phyloP scores from a whole-genome alignment of 2,329 filamentous ascomycete species.

The Chalaropsis thielavioides region DNA sequence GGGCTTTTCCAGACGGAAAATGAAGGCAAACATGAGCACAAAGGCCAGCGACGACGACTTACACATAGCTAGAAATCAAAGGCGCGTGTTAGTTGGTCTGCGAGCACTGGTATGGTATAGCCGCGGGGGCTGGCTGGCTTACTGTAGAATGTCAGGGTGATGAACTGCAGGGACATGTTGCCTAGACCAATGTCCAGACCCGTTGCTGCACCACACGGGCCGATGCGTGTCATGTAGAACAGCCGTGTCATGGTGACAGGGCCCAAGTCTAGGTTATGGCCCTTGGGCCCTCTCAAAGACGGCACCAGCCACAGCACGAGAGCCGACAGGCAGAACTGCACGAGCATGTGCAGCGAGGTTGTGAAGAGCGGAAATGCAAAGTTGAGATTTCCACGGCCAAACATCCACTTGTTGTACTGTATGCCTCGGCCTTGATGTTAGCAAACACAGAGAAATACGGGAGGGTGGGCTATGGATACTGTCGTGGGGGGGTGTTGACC shows the following conservation, averaged over 20 bases:
- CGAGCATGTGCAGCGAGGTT: slow-evolving; percentile 86
- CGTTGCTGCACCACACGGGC: slow-evolving; percentile 81
- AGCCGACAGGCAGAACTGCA: slow-evolving; percentile 72
- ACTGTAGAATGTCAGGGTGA: slow-evolving; percentile 93
- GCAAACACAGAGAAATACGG: slow-evolving; percentile 19
- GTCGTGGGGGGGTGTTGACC: not conserved
- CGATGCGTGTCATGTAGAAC: slow-evolving; percentile 86
- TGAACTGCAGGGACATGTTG: slow-evolving; percentile 91
- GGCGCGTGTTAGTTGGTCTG: slow-evolving; percentile 19
- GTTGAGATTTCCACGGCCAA: slow-evolving; percentile 67
- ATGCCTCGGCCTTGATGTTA: slow-evolving; percentile 18
- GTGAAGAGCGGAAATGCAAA: slow-evolving; percentile 94
- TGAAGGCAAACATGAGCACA: slow-evolving; percentile 84
- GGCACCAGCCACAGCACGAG: slow-evolving; percentile 72
- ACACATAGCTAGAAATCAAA: slow-evolving; percentile 63
- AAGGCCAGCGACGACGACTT: slow-evolving; percentile 95
- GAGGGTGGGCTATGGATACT: not conserved
- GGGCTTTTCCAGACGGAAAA: slow-evolving; percentile 79
- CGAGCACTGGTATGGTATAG: not conserved
- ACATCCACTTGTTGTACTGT: slow-evolving; percentile 99
- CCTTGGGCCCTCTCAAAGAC: slow-evolving; percentile 54
- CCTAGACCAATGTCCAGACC: slow-evolving; percentile 91
- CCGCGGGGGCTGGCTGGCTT: slow-evolving; percentile 24
- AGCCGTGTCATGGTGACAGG: slow-evolving; percentile 61
- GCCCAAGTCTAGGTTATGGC: slow-evolving; percentile 34